These are phyloP conservation scores for Zizania latifolia DNA, from an alignment of 176 grass and related monocot species.

Conservation along the genomic window DNA sequence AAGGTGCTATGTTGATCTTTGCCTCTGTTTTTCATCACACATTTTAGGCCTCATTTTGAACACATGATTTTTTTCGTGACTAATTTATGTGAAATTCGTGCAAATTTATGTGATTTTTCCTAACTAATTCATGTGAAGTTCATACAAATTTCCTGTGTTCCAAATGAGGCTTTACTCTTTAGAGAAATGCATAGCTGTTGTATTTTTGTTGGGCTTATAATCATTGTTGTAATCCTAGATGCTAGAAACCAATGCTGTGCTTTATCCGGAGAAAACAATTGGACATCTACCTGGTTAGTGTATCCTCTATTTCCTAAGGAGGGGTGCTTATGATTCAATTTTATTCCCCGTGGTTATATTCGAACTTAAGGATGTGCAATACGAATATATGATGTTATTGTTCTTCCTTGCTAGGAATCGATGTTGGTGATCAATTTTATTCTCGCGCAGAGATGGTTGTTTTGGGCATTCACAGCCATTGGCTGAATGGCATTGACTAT, in stretches of 20 bases:
- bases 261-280: constrained; percentile 55
- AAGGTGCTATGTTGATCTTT: constrained; percentile 29
- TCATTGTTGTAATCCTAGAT: constrained; percentile 35
- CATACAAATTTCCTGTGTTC: neutral
- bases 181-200: neutral
- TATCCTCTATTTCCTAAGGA: neutral
- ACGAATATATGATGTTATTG: neutral
- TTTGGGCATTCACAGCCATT: constrained; percentile 86
- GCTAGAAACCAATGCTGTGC: constrained; percentile 39
- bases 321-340: neutral
- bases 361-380: neutral
- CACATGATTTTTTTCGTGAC: no score
- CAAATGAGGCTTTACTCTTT: neutral
- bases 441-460: constrained; percentile 94
- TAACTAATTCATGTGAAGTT: no score
- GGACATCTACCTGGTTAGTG: constrained; percentile 42
- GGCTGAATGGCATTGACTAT: constrained; percentile 93
- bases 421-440: constrained; percentile 73
- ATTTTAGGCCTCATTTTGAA: neutral
- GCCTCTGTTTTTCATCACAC: neutral
- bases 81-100: neutral
- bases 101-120: neutral
- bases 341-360: neutral
- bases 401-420: constrained; percentile 40
- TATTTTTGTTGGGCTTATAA: neutral